These are phyloP conservation scores for Beauveria asiatica DNA, from an alignment of 2,329 filamentous ascomycete species.

Conservation along the genomic window DNA sequence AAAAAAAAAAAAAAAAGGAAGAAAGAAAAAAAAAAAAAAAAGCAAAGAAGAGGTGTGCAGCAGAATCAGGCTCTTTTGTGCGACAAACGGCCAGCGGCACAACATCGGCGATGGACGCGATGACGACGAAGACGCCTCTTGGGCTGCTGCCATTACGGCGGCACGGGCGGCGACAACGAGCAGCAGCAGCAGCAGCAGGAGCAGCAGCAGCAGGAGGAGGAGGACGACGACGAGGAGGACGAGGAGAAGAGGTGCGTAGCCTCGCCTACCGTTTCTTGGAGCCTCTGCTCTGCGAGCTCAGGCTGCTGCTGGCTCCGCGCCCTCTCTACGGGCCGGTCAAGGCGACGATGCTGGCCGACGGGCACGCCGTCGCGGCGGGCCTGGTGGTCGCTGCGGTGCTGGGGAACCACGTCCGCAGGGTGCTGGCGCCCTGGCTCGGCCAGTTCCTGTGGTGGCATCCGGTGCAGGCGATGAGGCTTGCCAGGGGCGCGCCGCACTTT, in stretches of 20 bases:
- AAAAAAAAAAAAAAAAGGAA: too few species aligned
- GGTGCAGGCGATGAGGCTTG: slow-evolving; percentile 28
- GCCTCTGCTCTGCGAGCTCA: neutral
- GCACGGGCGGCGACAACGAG: neutral
- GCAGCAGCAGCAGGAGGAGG: neutral
- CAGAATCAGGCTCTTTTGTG: neutral
- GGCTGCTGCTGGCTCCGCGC: neutral
- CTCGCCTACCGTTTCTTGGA: neutral
- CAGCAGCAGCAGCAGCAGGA: neutral
- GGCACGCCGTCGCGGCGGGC: slow-evolving; percentile 18
- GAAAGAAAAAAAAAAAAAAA: neutral
- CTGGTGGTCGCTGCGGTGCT: slow-evolving; percentile 27
- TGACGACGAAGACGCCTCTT: neutral
- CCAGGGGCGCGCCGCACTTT: slow-evolving; percentile 26
- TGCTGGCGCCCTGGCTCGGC: slow-evolving; percentile 23
- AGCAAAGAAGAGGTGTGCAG: neutral
- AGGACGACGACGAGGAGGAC: too few species aligned
- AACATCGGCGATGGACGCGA: neutral
- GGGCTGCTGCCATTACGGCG: neutral
- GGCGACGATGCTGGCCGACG: slow-evolving; percentile 18
- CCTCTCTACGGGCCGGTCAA: slow-evolving; percentile 5
- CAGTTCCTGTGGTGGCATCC: slow-evolving; percentile 23
- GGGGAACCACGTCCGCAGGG: slow-evolving; percentile 30
- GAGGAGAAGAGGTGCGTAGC: neutral
- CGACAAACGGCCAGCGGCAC: neutral